Percentiles rank a stretch among this genome's conserved stretches.
These are phyloP conservation scores for Aristolochia contorta DNA, from an alignment of 164 flowering plant species.

Conservation along the genomic window DNA sequence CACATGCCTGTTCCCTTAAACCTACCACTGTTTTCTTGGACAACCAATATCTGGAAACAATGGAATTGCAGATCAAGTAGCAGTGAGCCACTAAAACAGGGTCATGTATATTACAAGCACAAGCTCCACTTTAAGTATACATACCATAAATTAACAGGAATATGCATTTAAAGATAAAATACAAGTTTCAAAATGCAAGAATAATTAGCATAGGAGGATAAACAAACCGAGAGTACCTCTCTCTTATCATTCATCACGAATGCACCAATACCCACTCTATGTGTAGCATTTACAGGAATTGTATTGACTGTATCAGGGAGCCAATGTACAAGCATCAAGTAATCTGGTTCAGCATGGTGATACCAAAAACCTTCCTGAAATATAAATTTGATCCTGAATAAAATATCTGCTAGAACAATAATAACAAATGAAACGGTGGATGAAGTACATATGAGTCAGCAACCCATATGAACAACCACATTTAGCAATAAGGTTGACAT, in stretches of 20 bases:
- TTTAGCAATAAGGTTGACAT: background rate
- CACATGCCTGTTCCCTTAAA: conserved; percentile 30
- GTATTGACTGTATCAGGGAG: conserved; percentile 29
- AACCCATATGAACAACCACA: background rate
- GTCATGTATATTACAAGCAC: conserved; percentile 1
- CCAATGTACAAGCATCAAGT: conserved; percentile 46
- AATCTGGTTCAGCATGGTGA: conserved; percentile 40
- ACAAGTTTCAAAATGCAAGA: background rate
- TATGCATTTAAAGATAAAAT: background rate
- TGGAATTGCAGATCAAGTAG: conserved; percentile 2
- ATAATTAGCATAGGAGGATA: too few relatives aligned
- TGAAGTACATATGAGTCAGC: too few relatives aligned
- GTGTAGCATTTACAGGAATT: conserved; percentile 41
- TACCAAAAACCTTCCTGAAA: conserved; percentile 41
- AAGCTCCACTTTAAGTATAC: background rate
- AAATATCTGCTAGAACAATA: too few relatives aligned
- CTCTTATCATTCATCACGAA: conserved; percentile 36
- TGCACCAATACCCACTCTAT: conserved; percentile 40
- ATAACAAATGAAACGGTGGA: too few relatives aligned
- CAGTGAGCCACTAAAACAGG: conserved; percentile 7
- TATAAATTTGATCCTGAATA: too few relatives aligned
- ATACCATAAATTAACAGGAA: background rate
- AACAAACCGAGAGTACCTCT: conserved; percentile 23
- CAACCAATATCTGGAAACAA: conserved; percentile 30
- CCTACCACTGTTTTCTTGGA: conserved; percentile 32